phyloP scores from a whole-genome alignment of 495 filamentous ascomycete species.

The Stereocaulon alpinum region DNA sequence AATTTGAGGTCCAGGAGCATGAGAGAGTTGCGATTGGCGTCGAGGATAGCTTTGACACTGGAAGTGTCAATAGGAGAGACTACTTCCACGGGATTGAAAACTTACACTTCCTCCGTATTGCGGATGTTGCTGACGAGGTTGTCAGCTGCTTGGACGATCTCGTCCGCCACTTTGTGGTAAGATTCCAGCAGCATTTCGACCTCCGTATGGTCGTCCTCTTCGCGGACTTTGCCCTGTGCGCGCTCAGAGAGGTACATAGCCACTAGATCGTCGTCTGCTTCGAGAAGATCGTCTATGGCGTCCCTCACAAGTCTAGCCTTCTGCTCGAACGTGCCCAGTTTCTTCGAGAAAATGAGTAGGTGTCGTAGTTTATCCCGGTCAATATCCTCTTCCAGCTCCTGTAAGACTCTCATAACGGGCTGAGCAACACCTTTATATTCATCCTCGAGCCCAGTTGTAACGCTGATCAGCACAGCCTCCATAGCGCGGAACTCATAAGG shows the following conservation, averaged over 20 bases:
- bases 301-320: conserved; percentile 91
- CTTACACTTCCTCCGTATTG: conserved; percentile 97
- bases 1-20: conserved; percentile 98
- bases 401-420: conserved; percentile 77
- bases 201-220: conserved; percentile 87
- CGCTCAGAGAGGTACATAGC: conserved; percentile 94
- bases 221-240: conserved; percentile 56
- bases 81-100: not conserved
- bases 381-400: conserved; percentile 92
- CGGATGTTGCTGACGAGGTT: conserved; percentile 92
- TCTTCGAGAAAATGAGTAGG: conserved; percentile 86
- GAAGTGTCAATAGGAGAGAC: not conserved
- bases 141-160: conserved; percentile 89
- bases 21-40: conserved; percentile 92
- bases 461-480: conserved; percentile 46
- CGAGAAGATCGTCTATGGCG: conserved; percentile 90
- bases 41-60: conserved; percentile 91
- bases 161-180: conserved; percentile 95
- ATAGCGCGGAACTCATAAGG: conserved; percentile 56
- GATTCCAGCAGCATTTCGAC: conserved; percentile 94
- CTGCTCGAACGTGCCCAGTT: conserved; percentile 92
- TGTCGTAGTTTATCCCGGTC: conserved; percentile 87
- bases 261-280: conserved; percentile 91
- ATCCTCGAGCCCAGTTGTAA: conserved; percentile 77
- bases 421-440: conserved; percentile 90